Conservation (phyloP, 805 yeast species). For the Suhomyces sp. region DNA sequence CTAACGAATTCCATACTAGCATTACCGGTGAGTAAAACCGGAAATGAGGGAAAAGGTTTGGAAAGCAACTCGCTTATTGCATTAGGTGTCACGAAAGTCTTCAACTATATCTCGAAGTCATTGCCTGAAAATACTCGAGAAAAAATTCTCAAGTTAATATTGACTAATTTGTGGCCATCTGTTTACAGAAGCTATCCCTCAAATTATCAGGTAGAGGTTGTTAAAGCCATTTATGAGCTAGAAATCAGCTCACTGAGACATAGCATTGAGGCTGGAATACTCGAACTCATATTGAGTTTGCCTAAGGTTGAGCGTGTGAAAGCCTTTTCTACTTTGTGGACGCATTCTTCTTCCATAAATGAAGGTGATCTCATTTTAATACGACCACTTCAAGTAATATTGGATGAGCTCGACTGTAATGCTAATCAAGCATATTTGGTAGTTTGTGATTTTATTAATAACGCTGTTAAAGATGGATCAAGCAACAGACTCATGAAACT, state of each 20-base stretch:
- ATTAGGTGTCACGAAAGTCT: constrained; percentile 43
- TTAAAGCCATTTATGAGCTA: constrained; percentile 59
- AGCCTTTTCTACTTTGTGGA: constrained; percentile 71
- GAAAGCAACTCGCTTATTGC: constrained; percentile 26
- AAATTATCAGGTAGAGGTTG: constrained; percentile 66
- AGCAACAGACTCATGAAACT: constrained; percentile 61
- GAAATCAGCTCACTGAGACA: constrained; percentile 50
- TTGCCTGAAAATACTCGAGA: constrained; percentile 32
- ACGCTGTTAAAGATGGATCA: constrained; percentile 46
- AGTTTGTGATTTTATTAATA: constrained; percentile 49
- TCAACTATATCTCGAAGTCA: constrained; percentile 30
- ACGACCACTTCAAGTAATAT: constrained; percentile 61
- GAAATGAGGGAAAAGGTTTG: neutral
- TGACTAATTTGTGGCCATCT: constrained; percentile 54
- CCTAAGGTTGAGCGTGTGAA: constrained; percentile 37
- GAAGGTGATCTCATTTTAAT: constrained; percentile 51
- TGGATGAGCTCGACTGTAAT: constrained; percentile 57
- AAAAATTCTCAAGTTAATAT: constrained; percentile 37
- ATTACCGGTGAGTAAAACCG: neutral
- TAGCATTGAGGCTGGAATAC: constrained; percentile 70
- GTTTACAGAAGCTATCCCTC: constrained; percentile 47
- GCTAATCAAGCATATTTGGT: constrained; percentile 42
- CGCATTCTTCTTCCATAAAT: constrained; percentile 52
- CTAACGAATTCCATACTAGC: constrained; percentile 15
- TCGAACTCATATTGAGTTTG: constrained; percentile 48